Percentiles rank a stretch among this genome's conserved stretches.
These are phyloP conservation scores for Corynascus novoguineensis DNA, from an alignment of 495 filamentous ascomycete genomes.

Conservation along the genomic window DNA sequence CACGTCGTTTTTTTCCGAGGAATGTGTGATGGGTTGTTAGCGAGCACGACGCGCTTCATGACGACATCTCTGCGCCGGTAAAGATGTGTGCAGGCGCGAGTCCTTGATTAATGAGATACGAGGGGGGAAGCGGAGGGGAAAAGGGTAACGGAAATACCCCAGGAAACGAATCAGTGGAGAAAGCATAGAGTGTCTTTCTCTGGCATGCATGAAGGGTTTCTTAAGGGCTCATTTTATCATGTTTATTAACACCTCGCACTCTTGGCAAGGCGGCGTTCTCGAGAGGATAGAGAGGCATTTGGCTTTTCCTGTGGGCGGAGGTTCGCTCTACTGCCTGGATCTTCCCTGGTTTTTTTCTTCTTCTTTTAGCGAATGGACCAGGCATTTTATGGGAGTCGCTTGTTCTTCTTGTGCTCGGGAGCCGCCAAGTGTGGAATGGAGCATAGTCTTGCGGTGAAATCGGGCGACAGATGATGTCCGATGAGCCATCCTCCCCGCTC, in stretches of 20 bases:
- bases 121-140: conserved; percentile 1
- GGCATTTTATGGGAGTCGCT: conserved; percentile 6
- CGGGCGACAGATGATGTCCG: not conserved
- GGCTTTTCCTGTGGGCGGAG: conserved; percentile 12
- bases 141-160: conserved; percentile 17
- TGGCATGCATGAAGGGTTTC: conserved; percentile 22
- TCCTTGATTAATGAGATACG: conserved; percentile 11
- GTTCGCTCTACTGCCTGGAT: conserved; percentile 8
- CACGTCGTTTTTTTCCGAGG: not conserved
- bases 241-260: conserved; percentile 19
- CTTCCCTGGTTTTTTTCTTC: conserved; percentile 7
- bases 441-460: not conserved
- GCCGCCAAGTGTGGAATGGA: not conserved
- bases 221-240: conserved; percentile 15
- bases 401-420: not conserved
- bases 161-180: conserved; percentile 3
- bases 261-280: conserved; percentile 23
- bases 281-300: conserved; percentile 31
- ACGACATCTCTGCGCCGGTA: not conserved
- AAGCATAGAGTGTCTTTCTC: conserved; percentile 18
- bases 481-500: not conserved
- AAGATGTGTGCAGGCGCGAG: not conserved
- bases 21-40: not conserved
- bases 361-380: conserved; percentile 16
- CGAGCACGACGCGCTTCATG: not conserved